Evolutionary conservation across 2,329 filamentous ascomycete genomes (phyloP).

Genomic region (Neofusicoccum sp.): DNA sequence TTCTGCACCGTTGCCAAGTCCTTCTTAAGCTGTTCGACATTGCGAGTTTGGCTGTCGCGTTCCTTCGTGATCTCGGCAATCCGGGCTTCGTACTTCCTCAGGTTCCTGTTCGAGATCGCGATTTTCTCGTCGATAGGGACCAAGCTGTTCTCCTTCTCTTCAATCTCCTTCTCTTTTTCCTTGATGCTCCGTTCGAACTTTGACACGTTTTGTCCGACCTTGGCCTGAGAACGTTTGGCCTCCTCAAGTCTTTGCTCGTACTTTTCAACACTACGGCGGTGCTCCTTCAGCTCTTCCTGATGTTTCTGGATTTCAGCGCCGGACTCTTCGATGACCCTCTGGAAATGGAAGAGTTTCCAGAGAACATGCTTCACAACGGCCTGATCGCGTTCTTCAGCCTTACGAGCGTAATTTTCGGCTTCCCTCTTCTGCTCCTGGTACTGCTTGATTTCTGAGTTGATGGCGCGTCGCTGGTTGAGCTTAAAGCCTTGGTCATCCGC

Average conservation of each 20-base stretch:
- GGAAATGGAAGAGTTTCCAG: constrained; percentile 96
- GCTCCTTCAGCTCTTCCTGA: constrained; percentile 91
- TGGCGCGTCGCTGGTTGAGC: constrained; percentile 82
- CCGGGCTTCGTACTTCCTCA: constrained; percentile 65
- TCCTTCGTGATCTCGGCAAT: constrained; percentile 73
- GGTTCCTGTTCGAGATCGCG: constrained; percentile 68
- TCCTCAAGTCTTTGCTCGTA: constrained; percentile 78
- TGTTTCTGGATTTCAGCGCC: constrained; percentile 87
- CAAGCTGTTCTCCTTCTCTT: constrained; percentile 79
- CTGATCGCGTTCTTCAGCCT: constrained; percentile 84
- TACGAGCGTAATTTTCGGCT: constrained; percentile 88
- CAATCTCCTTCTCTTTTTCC: constrained; percentile 79
- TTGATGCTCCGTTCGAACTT: constrained; percentile 86
- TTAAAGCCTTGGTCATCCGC: constrained; percentile 86
- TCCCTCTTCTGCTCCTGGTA: constrained; percentile 97
- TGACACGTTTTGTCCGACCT: constrained; percentile 70
- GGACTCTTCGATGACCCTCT: constrained; percentile 88
- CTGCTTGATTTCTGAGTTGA: constrained; percentile 97
- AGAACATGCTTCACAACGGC: constrained; percentile 90
- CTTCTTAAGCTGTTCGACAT: constrained; percentile 73
- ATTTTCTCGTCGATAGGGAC: constrained; percentile 94
- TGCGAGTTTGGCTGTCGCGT: constrained; percentile 66
- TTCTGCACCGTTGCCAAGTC: constrained; percentile 83
- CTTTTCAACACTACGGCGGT: constrained; percentile 80
- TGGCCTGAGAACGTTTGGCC: constrained; percentile 78